These are phyloP conservation scores for Hyaloscypha finlandica DNA, from an alignment of 495 filamentous ascomycete genomes.

Conservation along the genomic window DNA sequence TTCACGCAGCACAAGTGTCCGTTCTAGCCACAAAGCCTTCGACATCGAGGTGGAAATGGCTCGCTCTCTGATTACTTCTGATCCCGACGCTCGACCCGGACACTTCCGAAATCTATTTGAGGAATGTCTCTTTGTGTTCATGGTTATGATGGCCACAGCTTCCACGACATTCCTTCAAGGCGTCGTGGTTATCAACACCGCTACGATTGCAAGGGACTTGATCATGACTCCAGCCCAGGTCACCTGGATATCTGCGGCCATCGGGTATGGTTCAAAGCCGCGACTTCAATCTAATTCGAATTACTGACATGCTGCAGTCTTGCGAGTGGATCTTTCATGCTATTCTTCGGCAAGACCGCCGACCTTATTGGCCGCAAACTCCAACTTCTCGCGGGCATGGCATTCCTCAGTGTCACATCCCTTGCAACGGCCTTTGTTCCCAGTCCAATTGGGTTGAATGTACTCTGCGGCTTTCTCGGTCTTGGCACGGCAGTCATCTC, in stretches of 20 bases:
- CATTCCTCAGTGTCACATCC: conserved; percentile 52
- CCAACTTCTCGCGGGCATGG: conserved; percentile 57
- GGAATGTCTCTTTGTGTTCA: conserved; percentile 62
- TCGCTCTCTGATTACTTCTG: background rate
- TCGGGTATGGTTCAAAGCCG: conserved; percentile 44
- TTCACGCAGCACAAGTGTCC: background rate
- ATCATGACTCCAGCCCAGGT: conserved; percentile 62
- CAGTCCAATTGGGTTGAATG: conserved; percentile 54
- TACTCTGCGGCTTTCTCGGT: conserved; percentile 60
- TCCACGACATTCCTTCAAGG: conserved; percentile 59
- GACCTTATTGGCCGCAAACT: conserved; percentile 61
- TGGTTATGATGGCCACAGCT: conserved; percentile 65
- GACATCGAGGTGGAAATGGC: conserved; percentile 23
- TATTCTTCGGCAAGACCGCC: conserved; percentile 63
- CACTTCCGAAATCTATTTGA: conserved; percentile 59
- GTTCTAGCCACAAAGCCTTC: background rate
- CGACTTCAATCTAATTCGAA: background rate
- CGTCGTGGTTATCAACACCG: conserved; percentile 58
- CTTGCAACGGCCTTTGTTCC: conserved; percentile 56
- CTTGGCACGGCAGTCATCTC: conserved; percentile 60
- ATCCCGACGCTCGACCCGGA: conserved; percentile 43
- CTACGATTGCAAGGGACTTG: conserved; percentile 57
- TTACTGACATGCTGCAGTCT: conserved; percentile 36
- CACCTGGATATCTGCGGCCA: conserved; percentile 61
- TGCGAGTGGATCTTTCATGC: conserved; percentile 58